Evolutionary conservation across 1,139 yeast genomes (phyloP).

Genomic region (Pichia sp.): DNA sequence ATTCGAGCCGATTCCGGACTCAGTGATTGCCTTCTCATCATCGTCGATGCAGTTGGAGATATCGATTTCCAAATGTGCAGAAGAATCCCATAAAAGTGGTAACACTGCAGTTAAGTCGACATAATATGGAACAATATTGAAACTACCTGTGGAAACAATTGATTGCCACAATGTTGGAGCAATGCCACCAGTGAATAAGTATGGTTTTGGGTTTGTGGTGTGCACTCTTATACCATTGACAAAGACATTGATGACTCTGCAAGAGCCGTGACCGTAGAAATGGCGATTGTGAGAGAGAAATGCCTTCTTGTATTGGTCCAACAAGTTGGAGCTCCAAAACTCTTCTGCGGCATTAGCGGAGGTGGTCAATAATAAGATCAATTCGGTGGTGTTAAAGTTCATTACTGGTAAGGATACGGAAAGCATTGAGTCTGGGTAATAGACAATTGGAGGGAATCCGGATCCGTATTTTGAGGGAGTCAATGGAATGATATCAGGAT

Average conservation of each 20-base stretch:
- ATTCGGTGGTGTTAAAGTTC: conserved; percentile 47
- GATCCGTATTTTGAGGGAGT: conserved; percentile 23
- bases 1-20: conserved; percentile 43
- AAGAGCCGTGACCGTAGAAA: conserved; percentile 57
- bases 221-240: conserved; percentile 44
- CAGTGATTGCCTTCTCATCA: conserved; percentile 17
- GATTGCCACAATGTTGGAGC: conserved; percentile 78
- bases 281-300: conserved; percentile 35
- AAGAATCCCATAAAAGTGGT: conserved; percentile 49
- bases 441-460: conserved; percentile 35
- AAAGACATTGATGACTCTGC: conserved; percentile 47
- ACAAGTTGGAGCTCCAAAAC: conserved; percentile 68
- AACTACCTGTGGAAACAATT: conserved; percentile 64
- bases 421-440: conserved; percentile 36
- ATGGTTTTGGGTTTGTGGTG: conserved; percentile 49
- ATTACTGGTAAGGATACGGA: conserved; percentile 35
- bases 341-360: conserved; percentile 79
- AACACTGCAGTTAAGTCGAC: conserved; percentile 62
- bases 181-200: conserved; percentile 70
- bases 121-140: conserved; percentile 60
- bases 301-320: conserved; percentile 38
- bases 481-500: conserved; percentile 32
- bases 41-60: conserved; percentile 54
- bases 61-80: conserved; percentile 36
- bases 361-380: conserved; percentile 52